phyloP scores from a whole-genome alignment of 2,329 filamentous ascomycete genomes.

The Fusarium secorum region DNA sequence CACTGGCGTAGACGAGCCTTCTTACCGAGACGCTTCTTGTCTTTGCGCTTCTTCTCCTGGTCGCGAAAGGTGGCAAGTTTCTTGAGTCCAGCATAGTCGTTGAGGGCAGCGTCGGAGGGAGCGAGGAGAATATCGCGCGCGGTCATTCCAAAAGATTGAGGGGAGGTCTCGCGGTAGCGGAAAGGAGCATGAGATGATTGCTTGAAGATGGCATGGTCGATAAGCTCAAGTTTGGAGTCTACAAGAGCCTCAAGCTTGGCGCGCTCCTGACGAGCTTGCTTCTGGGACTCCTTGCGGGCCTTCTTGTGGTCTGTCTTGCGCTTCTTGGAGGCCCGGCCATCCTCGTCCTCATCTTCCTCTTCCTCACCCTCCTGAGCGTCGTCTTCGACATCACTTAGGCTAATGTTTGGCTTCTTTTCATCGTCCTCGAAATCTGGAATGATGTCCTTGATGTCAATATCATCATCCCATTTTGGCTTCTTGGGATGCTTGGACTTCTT shows the following conservation, averaged over 20 bases:
- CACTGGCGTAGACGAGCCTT: constrained; percentile 90
- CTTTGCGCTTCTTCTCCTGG: constrained; percentile 84
- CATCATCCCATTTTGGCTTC: constrained; percentile 86
- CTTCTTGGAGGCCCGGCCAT: constrained; percentile 61
- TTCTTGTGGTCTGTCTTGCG: constrained; percentile 69
- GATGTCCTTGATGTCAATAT: constrained; percentile 95
- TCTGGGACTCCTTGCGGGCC: constrained; percentile 66
- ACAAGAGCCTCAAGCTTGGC: constrained; percentile 86
- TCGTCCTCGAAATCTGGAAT: constrained; percentile 85
- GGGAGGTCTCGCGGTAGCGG: constrained; percentile 94
- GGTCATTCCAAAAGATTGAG: constrained; percentile 87
- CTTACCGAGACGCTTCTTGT: constrained; percentile 89
- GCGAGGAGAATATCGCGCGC: constrained; percentile 88
- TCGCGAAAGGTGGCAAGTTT: constrained; percentile 93
- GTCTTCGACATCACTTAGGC: constrained; percentile 58
- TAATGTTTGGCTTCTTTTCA: constrained; percentile 59
- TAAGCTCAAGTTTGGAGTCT: constrained; percentile 80
- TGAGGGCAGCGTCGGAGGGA: constrained; percentile 83
- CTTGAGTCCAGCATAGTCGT: constrained; percentile 91
- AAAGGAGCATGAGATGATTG: constrained; percentile 58
- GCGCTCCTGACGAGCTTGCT: constrained; percentile 80
- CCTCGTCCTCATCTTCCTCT: constrained; percentile 52
- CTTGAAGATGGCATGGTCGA: constrained; percentile 67
- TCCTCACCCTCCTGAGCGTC: constrained; percentile 45
- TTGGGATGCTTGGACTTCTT: constrained; percentile 58